Evolutionary conservation across 2,329 filamentous ascomycete species (phyloP).

Genomic region (Xylariaceae sp.): DNA sequence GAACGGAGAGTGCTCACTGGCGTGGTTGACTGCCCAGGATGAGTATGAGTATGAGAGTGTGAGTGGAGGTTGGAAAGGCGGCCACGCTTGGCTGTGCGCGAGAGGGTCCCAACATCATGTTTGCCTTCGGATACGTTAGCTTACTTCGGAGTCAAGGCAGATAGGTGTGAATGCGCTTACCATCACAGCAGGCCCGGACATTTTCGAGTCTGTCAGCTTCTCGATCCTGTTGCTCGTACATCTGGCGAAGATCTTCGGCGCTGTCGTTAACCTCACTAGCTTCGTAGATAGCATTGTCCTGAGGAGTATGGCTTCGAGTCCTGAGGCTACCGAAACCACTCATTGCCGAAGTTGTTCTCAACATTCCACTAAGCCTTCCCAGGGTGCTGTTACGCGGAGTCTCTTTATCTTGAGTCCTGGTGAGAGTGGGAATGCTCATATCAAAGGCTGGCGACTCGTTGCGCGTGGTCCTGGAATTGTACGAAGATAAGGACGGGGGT

Average conservation of each 20-base stretch:
- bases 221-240: slow-evolving; percentile 73
- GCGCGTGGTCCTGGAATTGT: slow-evolving; percentile 68
- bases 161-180: slow-evolving; percentile 49
- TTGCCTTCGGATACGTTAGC: slow-evolving; percentile 49
- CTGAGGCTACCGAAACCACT: slow-evolving; percentile 52
- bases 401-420: slow-evolving; percentile 42
- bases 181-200: slow-evolving; percentile 95
- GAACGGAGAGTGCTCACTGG: not conserved
- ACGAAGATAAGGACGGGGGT: slow-evolving; percentile 70
- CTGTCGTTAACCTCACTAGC: slow-evolving; percentile 65
- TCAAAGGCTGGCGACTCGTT: slow-evolving; percentile 57
- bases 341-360: slow-evolving; percentile 42
- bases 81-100: slow-evolving; percentile 42
- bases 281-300: slow-evolving; percentile 51
- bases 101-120: slow-evolving; percentile 65
- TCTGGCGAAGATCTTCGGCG: slow-evolving; percentile 75
- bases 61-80: slow-evolving; percentile 31
- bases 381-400: slow-evolving; percentile 42
- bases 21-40: slow-evolving; percentile 29
- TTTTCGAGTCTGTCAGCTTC: slow-evolving; percentile 84
- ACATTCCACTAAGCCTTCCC: slow-evolving; percentile 57
- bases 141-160: not conserved
- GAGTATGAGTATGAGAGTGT: slow-evolving; percentile 29
- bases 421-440: slow-evolving; percentile 53
- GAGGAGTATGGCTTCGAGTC: slow-evolving; percentile 44